Evolutionary conservation across 2,329 filamentous ascomycete genomes (phyloP).

Genomic region (Penicillium palitans): DNA sequence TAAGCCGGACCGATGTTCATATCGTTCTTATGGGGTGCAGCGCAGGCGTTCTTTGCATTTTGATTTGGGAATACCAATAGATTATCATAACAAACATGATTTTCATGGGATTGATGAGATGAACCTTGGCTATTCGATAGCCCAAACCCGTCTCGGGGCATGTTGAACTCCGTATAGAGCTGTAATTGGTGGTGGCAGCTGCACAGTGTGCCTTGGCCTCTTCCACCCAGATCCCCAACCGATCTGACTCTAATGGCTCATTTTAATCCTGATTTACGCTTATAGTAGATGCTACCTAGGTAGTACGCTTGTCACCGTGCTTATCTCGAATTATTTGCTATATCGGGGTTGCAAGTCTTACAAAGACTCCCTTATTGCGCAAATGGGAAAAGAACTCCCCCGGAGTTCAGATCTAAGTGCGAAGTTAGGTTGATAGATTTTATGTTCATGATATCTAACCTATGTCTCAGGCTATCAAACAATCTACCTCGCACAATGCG

Average conservation of each 20-base stretch:
- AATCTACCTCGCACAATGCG: conserved; percentile 22
- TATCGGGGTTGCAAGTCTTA: background rate
- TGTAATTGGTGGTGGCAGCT: background rate
- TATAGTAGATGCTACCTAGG: background rate
- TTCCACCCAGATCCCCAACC: background rate
- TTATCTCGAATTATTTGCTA: background rate
- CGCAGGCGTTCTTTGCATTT: conserved; percentile 45
- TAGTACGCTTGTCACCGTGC: background rate
- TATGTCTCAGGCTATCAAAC: background rate
- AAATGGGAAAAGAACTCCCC: background rate
- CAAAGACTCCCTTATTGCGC: background rate
- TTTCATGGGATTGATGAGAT: conserved; percentile 11
- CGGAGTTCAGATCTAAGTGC: too few species aligned
- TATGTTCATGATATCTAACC: background rate
- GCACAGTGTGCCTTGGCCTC: background rate
- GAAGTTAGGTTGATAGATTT: background rate
- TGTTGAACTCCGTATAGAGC: background rate
- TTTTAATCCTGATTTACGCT: background rate
- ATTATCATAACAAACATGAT: conserved; percentile 27
- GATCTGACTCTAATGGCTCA: background rate
- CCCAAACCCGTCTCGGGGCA: background rate
- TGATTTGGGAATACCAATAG: conserved; percentile 39
- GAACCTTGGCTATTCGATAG: background rate
- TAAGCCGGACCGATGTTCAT: conserved; percentile 20
- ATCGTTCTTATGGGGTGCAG: conserved; percentile 36